Evolutionary conservation across 2,329 filamentous ascomycete genomes (phyloP).

Genomic region (Xylaria sp.): DNA sequence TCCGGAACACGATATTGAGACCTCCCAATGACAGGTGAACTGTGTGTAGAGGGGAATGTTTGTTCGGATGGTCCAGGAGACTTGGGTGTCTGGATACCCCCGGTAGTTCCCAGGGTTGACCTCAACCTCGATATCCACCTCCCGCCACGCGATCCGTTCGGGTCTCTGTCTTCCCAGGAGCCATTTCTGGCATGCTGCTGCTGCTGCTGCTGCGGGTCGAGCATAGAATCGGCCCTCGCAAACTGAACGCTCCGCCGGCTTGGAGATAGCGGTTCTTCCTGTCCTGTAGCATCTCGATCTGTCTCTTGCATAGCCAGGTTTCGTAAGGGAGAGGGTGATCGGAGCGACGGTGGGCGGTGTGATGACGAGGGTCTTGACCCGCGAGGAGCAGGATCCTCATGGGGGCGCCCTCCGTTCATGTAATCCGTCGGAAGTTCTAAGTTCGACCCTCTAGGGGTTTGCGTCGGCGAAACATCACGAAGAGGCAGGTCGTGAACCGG

Average conservation of each 20-base stretch:
- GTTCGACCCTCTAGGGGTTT: constrained; percentile 17
- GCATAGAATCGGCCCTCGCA: constrained; percentile 55
- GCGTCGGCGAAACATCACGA: constrained; percentile 28
- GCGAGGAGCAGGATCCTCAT: constrained; percentile 36
- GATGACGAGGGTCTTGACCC: constrained; percentile 19
- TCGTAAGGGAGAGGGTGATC: constrained; percentile 26
- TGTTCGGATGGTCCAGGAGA: constrained; percentile 42
- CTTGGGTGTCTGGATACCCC: constrained; percentile 51
- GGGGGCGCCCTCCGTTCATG: constrained; percentile 41
- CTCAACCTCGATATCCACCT: constrained; percentile 80
- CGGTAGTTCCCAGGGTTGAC: constrained; percentile 62
- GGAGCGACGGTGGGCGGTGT: constrained; percentile 17
- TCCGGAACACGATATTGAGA: constrained; percentile 54
- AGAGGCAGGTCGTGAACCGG: constrained; percentile 24
- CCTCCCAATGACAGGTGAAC: constrained; percentile 52
- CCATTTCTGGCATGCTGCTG: constrained; percentile 60
- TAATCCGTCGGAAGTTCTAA: constrained; percentile 40
- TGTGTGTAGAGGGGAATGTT: constrained; percentile 43
- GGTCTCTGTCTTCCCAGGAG: constrained; percentile 69
- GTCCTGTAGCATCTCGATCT: constrained; percentile 23
- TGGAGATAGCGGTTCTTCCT: constrained; percentile 40
- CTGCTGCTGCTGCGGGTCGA: constrained; percentile 53
- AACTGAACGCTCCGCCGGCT: constrained; percentile 77
- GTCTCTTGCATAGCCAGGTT: constrained; percentile 13
- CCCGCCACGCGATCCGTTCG: constrained; percentile 60